phyloP scores from a whole-genome alignment of 2,329 filamentous ascomycete species.

The Cercospora citrullina region DNA sequence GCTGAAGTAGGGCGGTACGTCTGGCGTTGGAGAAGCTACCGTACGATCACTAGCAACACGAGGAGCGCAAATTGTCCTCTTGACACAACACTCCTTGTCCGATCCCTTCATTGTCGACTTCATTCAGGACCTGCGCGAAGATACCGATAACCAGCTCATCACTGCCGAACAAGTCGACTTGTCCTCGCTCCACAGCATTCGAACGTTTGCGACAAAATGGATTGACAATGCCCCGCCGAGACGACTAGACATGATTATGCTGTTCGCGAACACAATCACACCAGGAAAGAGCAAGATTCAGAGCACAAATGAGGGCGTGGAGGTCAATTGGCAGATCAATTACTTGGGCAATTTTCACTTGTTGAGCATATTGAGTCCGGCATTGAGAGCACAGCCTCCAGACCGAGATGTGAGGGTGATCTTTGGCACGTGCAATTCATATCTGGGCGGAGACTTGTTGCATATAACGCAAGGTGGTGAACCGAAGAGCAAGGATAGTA shows the following conservation, averaged over 20 bases:
- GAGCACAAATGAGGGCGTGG: constrained; percentile 72
- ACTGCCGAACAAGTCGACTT: constrained; percentile 96
- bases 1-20: constrained; percentile 71
- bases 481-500: constrained; percentile 35
- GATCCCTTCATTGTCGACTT: constrained; percentile 92
- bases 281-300: constrained; percentile 60
- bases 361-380: constrained; percentile 85
- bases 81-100: constrained; percentile 76
- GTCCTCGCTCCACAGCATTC: constrained; percentile 81
- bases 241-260: constrained; percentile 83
- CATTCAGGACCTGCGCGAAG: constrained; percentile 79
- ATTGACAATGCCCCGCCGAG: constrained; percentile 91
- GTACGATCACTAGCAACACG: constrained; percentile 72
- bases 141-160: constrained; percentile 80
- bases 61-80: constrained; percentile 86
- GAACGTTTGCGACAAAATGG: constrained; percentile 94
- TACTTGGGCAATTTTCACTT: constrained; percentile 96
- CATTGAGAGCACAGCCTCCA: constrained; percentile 84
- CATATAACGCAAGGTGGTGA: constrained; percentile 50
- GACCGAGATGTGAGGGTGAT: constrained; percentile 91
- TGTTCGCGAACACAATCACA: constrained; percentile 79
- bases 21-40: constrained; percentile 80
- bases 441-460: constrained; percentile 73
- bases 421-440: constrained; percentile 82
- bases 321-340: constrained; percentile 91